These are phyloP conservation scores for Viola pubescens DNA, from an alignment of 441 rosid genomes.

Conservation along the genomic window DNA sequence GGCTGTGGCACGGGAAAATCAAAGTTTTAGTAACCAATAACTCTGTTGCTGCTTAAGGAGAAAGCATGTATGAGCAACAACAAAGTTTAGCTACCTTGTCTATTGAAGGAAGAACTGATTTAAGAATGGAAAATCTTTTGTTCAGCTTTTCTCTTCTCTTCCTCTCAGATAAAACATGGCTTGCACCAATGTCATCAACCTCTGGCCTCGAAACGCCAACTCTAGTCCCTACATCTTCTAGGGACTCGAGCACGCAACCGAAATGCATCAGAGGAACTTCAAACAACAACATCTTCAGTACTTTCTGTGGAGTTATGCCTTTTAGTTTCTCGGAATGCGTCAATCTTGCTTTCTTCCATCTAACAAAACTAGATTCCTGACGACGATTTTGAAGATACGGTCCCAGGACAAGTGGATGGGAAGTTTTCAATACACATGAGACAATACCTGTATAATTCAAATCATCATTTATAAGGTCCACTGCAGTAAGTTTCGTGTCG, in stretches of 20 bases:
- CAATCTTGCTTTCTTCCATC: conserved; percentile 48
- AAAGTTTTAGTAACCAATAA: background rate
- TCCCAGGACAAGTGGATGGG: conserved; percentile 53
- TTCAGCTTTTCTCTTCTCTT: conserved; percentile 49
- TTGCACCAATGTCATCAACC: conserved; percentile 41
- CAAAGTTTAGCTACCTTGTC: conserved; percentile 46
- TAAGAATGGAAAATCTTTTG: conserved; percentile 47
- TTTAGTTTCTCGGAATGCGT: conserved; percentile 18
- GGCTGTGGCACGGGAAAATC: too few species aligned
- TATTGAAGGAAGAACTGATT: conserved; percentile 59
- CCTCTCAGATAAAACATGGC: conserved; percentile 39
- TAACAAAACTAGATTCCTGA: conserved; percentile 50
- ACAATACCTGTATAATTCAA: conserved; percentile 67
- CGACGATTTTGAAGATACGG: conserved; percentile 37
- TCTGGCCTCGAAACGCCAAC: conserved; percentile 37
- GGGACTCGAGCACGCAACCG: conserved; percentile 27
- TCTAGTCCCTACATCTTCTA: conserved; percentile 27
- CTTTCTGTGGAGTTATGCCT: conserved; percentile 32
- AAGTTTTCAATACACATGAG: conserved; percentile 51
- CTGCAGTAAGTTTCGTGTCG: conserved; percentile 25
- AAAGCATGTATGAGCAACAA: background rate
- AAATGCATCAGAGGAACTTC: conserved; percentile 65
- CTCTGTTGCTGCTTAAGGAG: background rate
- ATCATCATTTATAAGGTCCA: conserved; percentile 37
- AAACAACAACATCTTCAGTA: conserved; percentile 62